Conservation (phyloP, 768 basidiomycete genomes). For the Collybia nuda region DNA sequence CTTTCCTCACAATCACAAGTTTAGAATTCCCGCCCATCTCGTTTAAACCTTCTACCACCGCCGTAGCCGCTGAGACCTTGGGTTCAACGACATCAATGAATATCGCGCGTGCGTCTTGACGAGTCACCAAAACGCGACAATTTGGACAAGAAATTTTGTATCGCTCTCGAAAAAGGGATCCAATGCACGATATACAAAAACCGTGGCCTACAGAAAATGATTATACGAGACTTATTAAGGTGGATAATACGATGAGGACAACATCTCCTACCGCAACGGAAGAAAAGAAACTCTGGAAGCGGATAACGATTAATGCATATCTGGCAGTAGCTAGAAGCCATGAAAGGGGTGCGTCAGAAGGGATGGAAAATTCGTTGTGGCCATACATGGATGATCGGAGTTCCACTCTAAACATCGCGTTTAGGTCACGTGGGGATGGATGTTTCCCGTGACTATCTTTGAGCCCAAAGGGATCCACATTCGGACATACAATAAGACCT, state of each 20-base stretch:
- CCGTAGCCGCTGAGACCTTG: slow-evolving; percentile 21
- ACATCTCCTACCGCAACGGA: slow-evolving; percentile 32
- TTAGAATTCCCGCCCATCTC: slow-evolving; percentile 33
- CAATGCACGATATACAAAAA: slow-evolving; percentile 36
- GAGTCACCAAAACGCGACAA: slow-evolving; percentile 16
- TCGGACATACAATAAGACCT: no score
- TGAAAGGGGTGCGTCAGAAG: not conserved
- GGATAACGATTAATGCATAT: slow-evolving; percentile 27
- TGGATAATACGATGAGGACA: not conserved
- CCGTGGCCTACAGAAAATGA: slow-evolving; percentile 34
- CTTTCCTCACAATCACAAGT: slow-evolving; percentile 33
- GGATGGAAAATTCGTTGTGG: no score
- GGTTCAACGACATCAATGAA: slow-evolving; percentile 24
- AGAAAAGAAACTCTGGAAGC: slow-evolving; percentile 25
- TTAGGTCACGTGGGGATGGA: no score
- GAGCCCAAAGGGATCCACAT: no score
- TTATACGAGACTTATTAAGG: not conserved
- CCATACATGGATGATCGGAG: no score
- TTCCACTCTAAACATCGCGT: no score
- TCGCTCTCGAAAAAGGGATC: slow-evolving; percentile 16
- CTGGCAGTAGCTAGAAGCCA: slow-evolving; percentile 13
- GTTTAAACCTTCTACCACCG: slow-evolving; percentile 29
- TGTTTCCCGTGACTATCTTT: no score
- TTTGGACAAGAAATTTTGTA: slow-evolving; percentile 13
- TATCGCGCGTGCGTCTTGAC: slow-evolving; percentile 12